Conservation (phyloP, 331 rosid genomes). For the Quercus tomentella region DNA sequence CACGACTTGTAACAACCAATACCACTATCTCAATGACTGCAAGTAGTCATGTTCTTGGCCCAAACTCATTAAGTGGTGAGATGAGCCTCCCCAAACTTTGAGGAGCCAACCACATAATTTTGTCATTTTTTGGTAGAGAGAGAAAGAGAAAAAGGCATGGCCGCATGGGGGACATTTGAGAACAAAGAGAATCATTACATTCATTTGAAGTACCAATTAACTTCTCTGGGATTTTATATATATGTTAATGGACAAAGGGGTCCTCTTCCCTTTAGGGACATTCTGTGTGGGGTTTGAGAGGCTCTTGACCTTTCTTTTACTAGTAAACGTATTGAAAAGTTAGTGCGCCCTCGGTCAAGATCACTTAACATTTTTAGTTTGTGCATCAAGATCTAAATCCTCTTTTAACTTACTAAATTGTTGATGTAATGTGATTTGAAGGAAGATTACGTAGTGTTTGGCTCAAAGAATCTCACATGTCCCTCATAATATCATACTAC, state of each 20-base stretch:
- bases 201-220: constrained; percentile 26
- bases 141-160: background rate
- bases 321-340: constrained; percentile 17
- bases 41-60: constrained; percentile 16
- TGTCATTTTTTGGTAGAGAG: background rate
- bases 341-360: constrained; percentile 42
- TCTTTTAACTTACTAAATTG: background rate
- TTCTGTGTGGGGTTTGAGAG: constrained; percentile 56
- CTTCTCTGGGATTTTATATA: background rate
- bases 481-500: no score
- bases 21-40: background rate
- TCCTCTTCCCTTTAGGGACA: constrained; percentile 3
- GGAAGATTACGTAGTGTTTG: background rate
- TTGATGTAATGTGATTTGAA: background rate
- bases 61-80: constrained; percentile 6
- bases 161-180: background rate
- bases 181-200: background rate
- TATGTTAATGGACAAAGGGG: constrained; percentile 1
- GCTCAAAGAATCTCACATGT: no score
- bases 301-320: constrained; percentile 50
- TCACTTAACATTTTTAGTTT: constrained; percentile 32
- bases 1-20: background rate
- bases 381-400: constrained; percentile 35
- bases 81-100: constrained; percentile 37
- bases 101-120: constrained; percentile 45